Percentiles rank a stretch among this genome's conserved stretches.
These are phyloP conservation scores for Alternaria dauci DNA, from an alignment of 2,329 filamentous ascomycete species.

Conservation along the genomic window DNA sequence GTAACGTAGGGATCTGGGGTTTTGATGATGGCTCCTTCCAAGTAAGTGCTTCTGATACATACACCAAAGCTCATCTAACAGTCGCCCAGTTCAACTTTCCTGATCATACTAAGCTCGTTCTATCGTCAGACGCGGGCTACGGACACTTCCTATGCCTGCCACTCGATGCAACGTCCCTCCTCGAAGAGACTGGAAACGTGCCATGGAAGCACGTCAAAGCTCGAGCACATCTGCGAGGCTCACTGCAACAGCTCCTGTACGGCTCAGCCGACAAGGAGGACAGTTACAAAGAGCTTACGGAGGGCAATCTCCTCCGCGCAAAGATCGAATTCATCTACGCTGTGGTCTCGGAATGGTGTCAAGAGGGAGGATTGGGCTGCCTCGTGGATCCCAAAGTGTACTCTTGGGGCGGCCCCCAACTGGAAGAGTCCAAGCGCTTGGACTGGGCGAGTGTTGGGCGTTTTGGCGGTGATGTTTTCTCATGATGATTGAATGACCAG, in stretches of 20 bases:
- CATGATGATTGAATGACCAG: slow-evolving; percentile 30
- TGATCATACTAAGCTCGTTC: slow-evolving; percentile 84
- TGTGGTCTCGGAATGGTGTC: slow-evolving; percentile 75
- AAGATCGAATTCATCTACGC: slow-evolving; percentile 78
- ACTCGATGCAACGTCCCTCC: slow-evolving; percentile 71
- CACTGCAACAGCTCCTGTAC: slow-evolving; percentile 76
- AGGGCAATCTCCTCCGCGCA: slow-evolving; percentile 74
- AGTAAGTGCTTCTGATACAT: slow-evolving; percentile 55
- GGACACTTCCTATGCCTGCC: slow-evolving; percentile 81
- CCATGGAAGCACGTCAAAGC: slow-evolving; percentile 74
- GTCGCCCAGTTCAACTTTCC: slow-evolving; percentile 81
- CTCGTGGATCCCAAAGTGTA: slow-evolving; percentile 49
- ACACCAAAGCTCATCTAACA: slow-evolving; percentile 8
- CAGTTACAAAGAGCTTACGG: slow-evolving; percentile 64
- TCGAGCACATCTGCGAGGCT: slow-evolving; percentile 75
- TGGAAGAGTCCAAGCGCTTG: slow-evolving; percentile 55
- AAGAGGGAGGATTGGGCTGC: slow-evolving; percentile 72
- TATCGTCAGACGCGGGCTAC: slow-evolving; percentile 77
- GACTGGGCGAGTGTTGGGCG: slow-evolving; percentile 60
- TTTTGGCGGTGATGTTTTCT: slow-evolving; percentile 56
- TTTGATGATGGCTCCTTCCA: slow-evolving; percentile 82
- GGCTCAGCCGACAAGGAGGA: slow-evolving; percentile 58
- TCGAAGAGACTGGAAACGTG: slow-evolving; percentile 67
- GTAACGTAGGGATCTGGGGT: slow-evolving; percentile 82
- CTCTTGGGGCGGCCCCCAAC: slow-evolving; percentile 55